Percentiles rank a stretch among this genome's conserved stretches.
Evolutionary conservation across 805 yeast species (phyloP).

Genomic region (Sugiyamaella chiloensis): DNA sequence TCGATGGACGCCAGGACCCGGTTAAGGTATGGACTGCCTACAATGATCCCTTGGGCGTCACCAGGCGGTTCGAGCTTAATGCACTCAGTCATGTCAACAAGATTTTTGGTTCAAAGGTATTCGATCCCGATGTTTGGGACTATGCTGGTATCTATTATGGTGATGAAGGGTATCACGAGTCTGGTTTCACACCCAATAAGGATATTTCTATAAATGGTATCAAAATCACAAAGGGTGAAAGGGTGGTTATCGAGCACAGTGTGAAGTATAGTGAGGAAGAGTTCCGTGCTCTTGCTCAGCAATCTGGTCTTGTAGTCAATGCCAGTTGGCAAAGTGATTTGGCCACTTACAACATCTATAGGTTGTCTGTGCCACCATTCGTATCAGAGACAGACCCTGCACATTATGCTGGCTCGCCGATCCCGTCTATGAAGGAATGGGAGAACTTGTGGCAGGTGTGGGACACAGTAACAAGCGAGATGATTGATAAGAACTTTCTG

Average conservation of each 20-base stretch:
- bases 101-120: background rate
- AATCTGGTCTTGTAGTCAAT: background rate
- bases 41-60: background rate
- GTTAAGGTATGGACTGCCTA: slow-evolving; percentile 2
- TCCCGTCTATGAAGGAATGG: background rate
- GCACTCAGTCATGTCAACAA: background rate
- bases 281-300: background rate
- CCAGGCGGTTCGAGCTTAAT: slow-evolving; percentile 2
- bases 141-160: slow-evolving; percentile 1
- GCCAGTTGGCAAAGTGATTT: background rate
- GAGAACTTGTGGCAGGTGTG: slow-evolving; percentile 1
- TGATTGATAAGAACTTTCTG: background rate
- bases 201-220: background rate
- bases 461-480: slow-evolving; percentile 2
- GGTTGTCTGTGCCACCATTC: background rate
- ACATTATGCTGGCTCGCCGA: background rate
- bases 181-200: background rate
- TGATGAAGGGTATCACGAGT: background rate
- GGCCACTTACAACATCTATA: background rate
- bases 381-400: background rate
- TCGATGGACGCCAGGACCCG: slow-evolving; percentile 1
- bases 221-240: background rate
- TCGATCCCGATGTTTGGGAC: slow-evolving; percentile 1
- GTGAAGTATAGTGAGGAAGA: background rate
- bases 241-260: slow-evolving; percentile 2